Evolutionary conservation across 768 basidiomycete species (phyloP).

Genomic region (Lactifluus hygrophoroides): DNA sequence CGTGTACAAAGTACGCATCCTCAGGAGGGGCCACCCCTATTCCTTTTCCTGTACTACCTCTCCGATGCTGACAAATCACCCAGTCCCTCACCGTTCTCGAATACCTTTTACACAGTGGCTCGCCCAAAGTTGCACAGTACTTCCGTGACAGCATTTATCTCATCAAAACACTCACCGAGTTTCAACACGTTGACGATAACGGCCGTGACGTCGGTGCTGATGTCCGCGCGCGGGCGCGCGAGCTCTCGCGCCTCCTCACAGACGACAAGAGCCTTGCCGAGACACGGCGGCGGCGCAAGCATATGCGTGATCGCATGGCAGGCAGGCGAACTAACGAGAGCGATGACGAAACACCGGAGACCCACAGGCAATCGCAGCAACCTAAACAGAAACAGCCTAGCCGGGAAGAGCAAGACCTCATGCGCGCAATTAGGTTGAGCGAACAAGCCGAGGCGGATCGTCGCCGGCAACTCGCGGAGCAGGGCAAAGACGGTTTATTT

Average conservation of each 20-base stretch:
- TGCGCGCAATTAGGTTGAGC: slow-evolving; percentile 75
- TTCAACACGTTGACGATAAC: slow-evolving; percentile 89
- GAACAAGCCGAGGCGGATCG: slow-evolving; percentile 80
- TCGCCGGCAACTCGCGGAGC: slow-evolving; percentile 51
- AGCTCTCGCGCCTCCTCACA: slow-evolving; percentile 84
- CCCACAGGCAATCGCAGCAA: slow-evolving; percentile 23
- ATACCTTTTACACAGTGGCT: slow-evolving; percentile 88
- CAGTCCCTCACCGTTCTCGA: slow-evolving; percentile 86
- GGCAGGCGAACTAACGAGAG: slow-evolving; percentile 32
- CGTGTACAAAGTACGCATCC: slow-evolving; percentile 77
- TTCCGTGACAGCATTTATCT: slow-evolving; percentile 94
- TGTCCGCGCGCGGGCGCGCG: slow-evolving; percentile 91
- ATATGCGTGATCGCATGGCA: slow-evolving; percentile 89
- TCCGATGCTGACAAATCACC: not conserved
- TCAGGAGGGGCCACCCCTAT: not conserved
- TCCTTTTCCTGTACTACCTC: too few species aligned
- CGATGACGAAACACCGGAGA: slow-evolving; percentile 27
- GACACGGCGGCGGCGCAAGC: slow-evolving; percentile 67
- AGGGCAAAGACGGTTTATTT: slow-evolving; percentile 68
- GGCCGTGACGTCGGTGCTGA: slow-evolving; percentile 93
- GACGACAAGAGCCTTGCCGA: slow-evolving; percentile 73
- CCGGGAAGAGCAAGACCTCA: slow-evolving; percentile 71
- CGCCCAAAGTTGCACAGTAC: slow-evolving; percentile 93
- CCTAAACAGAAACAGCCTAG: slow-evolving; percentile 18
- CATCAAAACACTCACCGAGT: slow-evolving; percentile 96